Base-by-base conservation (phyloP, 2,329 filamentous ascomycete genomes). In the Ophiostoma ips region DNA sequence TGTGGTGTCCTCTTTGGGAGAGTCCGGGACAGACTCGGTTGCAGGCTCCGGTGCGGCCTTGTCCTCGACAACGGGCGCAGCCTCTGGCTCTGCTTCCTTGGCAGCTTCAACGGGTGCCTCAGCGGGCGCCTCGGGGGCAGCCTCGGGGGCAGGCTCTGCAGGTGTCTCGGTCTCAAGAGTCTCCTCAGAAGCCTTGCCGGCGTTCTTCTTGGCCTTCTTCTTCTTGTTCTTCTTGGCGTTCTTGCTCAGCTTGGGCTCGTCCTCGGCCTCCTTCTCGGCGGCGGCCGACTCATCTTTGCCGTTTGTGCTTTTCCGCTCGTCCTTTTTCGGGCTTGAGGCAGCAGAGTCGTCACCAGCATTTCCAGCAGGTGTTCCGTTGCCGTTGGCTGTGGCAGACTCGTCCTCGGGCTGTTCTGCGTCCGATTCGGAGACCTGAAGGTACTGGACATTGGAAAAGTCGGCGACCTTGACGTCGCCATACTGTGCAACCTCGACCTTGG, bases 371-470 rank as follows among this genome's bases (percentile, higher is more conserved):
- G 24, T 28, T 28, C 24, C 24, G 24, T 28, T 28, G 24, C 24
- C 24, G 24, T 28, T 28, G 24, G 24, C 24, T 28, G 24, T 28
- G 24, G 24, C 24, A 28, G 24, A 28, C 24, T 28, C 24, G 24
- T 28, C 24, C 49, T 53, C 35, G 52, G 58, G 58, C 48, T 62
- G 58, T 36, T 68, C 68, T 13, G 58, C 59, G n/a, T 71, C 69
- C 46, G 67, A 67, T 51, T 70, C 63, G 36, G 63, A 60, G 10
- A 59, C 55, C 48, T 66, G 60, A 48, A 63, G 65, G 57, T 64
- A 71, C 54, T 69, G 61, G 47, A 71, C 59, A 31, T 68, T 62
- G 53, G 65, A 68, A 60, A 67, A 71, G 57, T 71, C 60, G 54
- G 60, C 55, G 45, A 62, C 57, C 57, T 66, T 63, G 48, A 70